A percentile compares a stretch with the other conserved stretches of the same genome.
Conservation (phyloP, 768 basidiomycete species). For the Collybia mongolica region DNA sequence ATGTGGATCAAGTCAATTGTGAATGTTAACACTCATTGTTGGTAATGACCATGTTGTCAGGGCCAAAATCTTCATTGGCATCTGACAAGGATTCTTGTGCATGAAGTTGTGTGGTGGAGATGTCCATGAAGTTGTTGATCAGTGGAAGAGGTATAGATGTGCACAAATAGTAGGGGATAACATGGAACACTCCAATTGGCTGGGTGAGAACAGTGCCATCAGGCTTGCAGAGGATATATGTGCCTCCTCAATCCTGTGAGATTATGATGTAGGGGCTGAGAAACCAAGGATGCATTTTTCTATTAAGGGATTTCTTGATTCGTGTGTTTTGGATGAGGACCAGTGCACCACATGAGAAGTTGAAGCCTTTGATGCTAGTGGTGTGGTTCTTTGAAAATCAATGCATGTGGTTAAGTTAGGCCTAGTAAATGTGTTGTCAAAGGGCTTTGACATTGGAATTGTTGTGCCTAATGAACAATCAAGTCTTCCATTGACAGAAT, state of each 20-base stretch:
- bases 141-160: too few relatives aligned
- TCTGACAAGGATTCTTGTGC: too few relatives aligned
- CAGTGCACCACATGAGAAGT: constrained; percentile 10
- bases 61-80: too few relatives aligned
- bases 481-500: constrained; percentile 9
- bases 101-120: too few relatives aligned
- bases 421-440: constrained; percentile 6
- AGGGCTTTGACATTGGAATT: constrained; percentile 13
- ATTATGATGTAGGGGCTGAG: constrained; percentile 25
- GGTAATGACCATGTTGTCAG: too few relatives aligned
- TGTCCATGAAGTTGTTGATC: too few relatives aligned
- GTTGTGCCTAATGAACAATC: constrained; percentile 6
- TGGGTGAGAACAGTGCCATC: too few relatives aligned
- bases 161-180: too few relatives aligned
- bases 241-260: constrained; percentile 6
- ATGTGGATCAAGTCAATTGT: too few relatives aligned
- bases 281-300: constrained; percentile 22
- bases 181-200: too few relatives aligned
- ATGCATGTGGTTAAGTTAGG: constrained; percentile 1
- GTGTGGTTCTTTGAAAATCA: constrained; percentile 6
- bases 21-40: too few relatives aligned
- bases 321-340: constrained; percentile 23
- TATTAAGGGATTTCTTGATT: constrained; percentile 9
- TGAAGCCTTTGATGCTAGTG: constrained; percentile 7
- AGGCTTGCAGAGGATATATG: constrained; percentile 12